These are phyloP conservation scores for Gnomoniopsis sp. DNA, from an alignment of 2,329 filamentous ascomycete genomes.

Conservation along the genomic window DNA sequence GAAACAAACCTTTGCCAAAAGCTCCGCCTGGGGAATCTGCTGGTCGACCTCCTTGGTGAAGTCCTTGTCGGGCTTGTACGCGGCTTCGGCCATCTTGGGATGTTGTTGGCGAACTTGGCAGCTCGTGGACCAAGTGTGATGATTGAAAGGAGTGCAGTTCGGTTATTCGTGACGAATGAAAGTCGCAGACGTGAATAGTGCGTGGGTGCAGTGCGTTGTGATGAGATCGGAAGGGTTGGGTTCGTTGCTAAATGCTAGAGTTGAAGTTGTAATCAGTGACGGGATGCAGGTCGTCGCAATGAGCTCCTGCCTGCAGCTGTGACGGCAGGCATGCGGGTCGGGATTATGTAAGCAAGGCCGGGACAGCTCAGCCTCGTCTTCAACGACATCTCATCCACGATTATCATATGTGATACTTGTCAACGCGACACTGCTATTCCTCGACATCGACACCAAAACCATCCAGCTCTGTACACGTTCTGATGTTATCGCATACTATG, in stretches of 20 bases:
- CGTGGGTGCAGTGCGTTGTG: not conserved
- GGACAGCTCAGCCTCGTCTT: not conserved
- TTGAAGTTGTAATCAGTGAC: not conserved
- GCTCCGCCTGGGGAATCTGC: slow-evolving; percentile 84
- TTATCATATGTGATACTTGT: no score
- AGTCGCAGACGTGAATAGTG: not conserved
- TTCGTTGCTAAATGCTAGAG: not conserved
- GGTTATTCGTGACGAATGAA: not conserved
- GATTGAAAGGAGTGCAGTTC: not conserved
- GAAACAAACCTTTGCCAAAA: slow-evolving; percentile 72
- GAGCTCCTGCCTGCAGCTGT: slow-evolving; percentile 19
- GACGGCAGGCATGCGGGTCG: slow-evolving; percentile 6
- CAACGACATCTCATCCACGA: not conserved
- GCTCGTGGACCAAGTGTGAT: not conserved
- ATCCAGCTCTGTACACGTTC: no score
- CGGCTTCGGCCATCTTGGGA: slow-evolving; percentile 72
- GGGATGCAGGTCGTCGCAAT: slow-evolving; percentile 17
- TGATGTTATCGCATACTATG: no score
- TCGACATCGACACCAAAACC: no score
- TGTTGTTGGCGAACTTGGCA: not conserved
- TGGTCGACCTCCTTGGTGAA: slow-evolving; percentile 94
- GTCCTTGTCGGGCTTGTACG: slow-evolving; percentile 96
- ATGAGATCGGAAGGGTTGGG: not conserved
- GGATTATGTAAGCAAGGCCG: not conserved
- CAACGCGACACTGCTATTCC: no score